These are phyloP conservation scores for Ophiostoma australiae DNA, from an alignment of 2,329 filamentous ascomycete genomes.

Conservation along the genomic window DNA sequence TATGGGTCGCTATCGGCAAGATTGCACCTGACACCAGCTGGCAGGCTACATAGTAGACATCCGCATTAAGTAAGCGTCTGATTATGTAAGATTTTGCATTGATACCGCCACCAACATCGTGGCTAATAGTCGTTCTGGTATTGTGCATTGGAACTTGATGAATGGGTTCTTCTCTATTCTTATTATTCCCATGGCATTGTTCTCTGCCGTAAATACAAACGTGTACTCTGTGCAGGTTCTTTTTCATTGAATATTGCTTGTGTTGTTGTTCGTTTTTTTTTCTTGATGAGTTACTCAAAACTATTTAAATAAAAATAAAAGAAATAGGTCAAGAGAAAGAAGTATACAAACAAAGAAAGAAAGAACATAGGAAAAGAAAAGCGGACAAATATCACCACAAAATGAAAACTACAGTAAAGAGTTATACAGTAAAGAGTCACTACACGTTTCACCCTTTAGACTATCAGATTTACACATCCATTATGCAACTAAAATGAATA, in stretches of 20 bases:
- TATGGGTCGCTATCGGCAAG: neutral
- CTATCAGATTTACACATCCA: neutral
- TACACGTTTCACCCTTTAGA: neutral
- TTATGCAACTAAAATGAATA: neutral
- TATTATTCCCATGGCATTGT: neutral
- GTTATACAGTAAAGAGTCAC: neutral
- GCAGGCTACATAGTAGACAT: neutral
- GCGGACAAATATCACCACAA: no score
- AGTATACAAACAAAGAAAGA: no score
- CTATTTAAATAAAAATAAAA: no score
- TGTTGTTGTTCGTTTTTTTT: neutral
- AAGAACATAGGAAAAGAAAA: neutral
- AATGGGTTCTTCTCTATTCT: neutral
- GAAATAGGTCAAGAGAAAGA: no score
- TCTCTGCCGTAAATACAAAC: neutral
- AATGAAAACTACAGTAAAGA: neutral
- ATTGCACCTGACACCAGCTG: neutral
- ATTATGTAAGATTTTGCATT: neutral
- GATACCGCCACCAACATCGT: neutral
- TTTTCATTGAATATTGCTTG: no score
- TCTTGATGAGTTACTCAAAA: no score
- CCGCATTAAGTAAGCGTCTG: neutral
- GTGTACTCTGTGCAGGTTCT: no score
- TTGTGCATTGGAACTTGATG: neutral
- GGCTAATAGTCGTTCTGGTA: neutral